phyloP scores from a whole-genome alignment of 2,329 filamentous ascomycete species.

The Clarireedia paspali region DNA sequence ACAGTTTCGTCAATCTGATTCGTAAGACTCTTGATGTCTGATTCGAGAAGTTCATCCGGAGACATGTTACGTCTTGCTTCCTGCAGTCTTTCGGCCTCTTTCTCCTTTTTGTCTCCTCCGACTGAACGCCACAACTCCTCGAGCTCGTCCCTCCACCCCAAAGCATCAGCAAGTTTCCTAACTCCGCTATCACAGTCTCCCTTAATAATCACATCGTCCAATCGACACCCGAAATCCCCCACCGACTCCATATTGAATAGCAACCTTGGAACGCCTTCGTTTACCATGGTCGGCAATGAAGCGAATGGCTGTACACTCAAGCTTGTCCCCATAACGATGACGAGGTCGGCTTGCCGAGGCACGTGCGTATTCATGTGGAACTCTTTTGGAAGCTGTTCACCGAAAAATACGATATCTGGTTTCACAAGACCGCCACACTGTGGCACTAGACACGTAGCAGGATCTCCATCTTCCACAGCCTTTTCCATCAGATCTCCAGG shows the following conservation, averaged over 20 bases:
- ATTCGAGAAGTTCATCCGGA: conserved; percentile 41
- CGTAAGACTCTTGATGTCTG: conserved; percentile 32
- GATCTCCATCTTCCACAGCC: conserved; percentile 56
- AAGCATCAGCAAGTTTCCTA: conserved; percentile 64
- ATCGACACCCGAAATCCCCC: conserved; percentile 64
- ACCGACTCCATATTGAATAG: conserved; percentile 84
- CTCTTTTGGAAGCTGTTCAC: conserved; percentile 57
- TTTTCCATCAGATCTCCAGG: conserved; percentile 67
- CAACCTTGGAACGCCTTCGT: conserved; percentile 60
- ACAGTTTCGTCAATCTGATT: conserved; percentile 29
- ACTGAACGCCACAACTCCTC: conserved; percentile 65
- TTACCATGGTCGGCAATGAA: conserved; percentile 59
- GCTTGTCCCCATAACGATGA: conserved; percentile 84
- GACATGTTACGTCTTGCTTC: conserved; percentile 18
- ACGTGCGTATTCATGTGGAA: conserved; percentile 56
- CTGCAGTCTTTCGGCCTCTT: conserved; percentile 20
- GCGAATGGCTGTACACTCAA: conserved; percentile 86
- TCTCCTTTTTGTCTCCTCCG: conserved; percentile 50
- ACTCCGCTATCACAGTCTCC: conserved; percentile 81
- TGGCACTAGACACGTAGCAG: conserved; percentile 58
- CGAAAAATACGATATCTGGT: conserved; percentile 79
- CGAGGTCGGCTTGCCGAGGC: conserved; percentile 60
- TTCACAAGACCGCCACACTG: conserved; percentile 69
- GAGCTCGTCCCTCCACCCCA: conserved; percentile 82
- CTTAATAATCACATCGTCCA: conserved; percentile 79